phyloP scores from a whole-genome alignment of 1,139 yeast genomes.

The Arxiozyma bovina region DNA sequence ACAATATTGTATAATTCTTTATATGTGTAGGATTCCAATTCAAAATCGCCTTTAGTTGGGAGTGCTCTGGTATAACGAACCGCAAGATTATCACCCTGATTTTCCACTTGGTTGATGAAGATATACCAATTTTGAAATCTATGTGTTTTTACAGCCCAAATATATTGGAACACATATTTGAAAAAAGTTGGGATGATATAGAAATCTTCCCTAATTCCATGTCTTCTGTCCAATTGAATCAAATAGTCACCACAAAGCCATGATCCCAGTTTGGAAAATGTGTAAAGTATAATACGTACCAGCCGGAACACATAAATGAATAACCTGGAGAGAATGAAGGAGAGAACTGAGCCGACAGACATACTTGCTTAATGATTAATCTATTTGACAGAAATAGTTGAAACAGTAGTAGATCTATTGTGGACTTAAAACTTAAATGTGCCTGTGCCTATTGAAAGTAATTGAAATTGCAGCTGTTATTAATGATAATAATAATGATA shows the following conservation, averaged over 20 bases:
- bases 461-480: background rate
- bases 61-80: constrained; percentile 56
- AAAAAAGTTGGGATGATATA: constrained; percentile 40
- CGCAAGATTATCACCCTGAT: constrained; percentile 47
- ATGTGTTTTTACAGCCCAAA: constrained; percentile 36
- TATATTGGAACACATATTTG: constrained; percentile 37
- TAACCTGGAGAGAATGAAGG: constrained; percentile 13
- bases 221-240: constrained; percentile 40
- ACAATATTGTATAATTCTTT: constrained; percentile 56
- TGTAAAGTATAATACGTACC: constrained; percentile 14
- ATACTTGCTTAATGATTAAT: background rate
- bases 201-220: constrained; percentile 48
- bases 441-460: background rate
- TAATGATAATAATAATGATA: no score
- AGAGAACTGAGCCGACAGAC: constrained; percentile 6
- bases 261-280: constrained; percentile 10
- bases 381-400: background rate
- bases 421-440: background rate
- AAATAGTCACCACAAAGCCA: constrained; percentile 17
- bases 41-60: constrained; percentile 41
- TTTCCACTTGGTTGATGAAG: constrained; percentile 45
- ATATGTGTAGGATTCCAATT: constrained; percentile 59
- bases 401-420: background rate
- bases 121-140: constrained; percentile 59
- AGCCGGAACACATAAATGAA: constrained; percentile 14